Evolutionary conservation across 2,329 filamentous ascomycete species (phyloP).

Genomic region (Fusarium equiseti): DNA sequence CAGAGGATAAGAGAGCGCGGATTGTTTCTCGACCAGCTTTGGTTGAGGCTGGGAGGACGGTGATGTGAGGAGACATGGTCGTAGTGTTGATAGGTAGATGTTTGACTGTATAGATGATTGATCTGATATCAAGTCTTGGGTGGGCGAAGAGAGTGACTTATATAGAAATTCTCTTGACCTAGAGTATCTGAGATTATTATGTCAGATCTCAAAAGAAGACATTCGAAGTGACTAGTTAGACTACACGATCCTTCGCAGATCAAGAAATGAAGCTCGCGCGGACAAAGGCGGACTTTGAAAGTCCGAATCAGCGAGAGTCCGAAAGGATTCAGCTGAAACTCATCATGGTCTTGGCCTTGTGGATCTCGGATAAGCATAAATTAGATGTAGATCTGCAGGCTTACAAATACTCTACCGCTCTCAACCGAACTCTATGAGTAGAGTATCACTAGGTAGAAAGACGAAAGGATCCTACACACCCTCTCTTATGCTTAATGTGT

Average conservation of each 20-base stretch:
- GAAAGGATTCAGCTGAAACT: not conserved
- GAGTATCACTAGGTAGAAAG: not conserved
- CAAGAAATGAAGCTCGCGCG: conserved; percentile 4
- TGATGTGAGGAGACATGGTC: conserved; percentile 49
- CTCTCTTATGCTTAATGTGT: not conserved
- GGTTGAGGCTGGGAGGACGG: conserved; percentile 52
- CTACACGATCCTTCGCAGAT: not conserved
- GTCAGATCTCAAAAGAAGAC: not conserved
- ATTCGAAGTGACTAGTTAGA: not conserved
- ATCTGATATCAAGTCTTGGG: not conserved
- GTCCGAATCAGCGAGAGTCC: conserved; percentile 18
- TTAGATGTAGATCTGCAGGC: not conserved
- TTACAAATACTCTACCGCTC: conserved; percentile 17
- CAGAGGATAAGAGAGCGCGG: conserved; percentile 42
- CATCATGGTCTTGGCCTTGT: conserved; percentile 3
- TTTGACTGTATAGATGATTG: not conserved
- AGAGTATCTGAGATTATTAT: not conserved
- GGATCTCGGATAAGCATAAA: conserved; percentile 31
- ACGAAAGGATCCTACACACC: not conserved
- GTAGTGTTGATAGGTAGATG: not conserved
- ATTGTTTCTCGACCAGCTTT: conserved; percentile 50
- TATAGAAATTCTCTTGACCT: not conserved
- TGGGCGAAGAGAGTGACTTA: not conserved
- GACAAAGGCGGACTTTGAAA: conserved; percentile 4
- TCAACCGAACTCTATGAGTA: not conserved